Base-by-base conservation (phyloP, 495 filamentous ascomycete genomes). In the Cetradonia linearis region DNA sequence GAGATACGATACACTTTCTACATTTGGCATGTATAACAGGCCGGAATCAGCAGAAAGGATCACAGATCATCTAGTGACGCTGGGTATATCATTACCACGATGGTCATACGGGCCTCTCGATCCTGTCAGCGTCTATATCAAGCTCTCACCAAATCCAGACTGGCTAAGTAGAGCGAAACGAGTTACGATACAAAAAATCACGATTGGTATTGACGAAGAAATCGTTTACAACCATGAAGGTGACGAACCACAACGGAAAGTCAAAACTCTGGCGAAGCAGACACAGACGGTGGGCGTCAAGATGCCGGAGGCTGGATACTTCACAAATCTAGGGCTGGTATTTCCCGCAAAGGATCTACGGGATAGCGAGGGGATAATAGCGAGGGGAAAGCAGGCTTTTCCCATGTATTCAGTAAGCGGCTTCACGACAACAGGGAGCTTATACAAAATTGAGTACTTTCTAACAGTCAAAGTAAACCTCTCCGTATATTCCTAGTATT, bases 11-110 rank as follows among this genome's bases (percentile, higher is more conserved):
- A 98, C 91, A 4, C 77, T 98, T 33, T 96, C 91, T 27, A 97
- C 93, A 34, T 98, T 97, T 72, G 94, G 93, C 70, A 98, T 98
- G 93, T 98, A 96, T 74, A 96, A 97, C 73, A 85, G 90, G 31
- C 93, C 90, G 11, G 93, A 96, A 71, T 84, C 83, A 55, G 88
- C 88, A 53, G 88, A 95, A 63, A 81, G 81, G 56, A 85, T 91
- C 57, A 80, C 88, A 42, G 93, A 98, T 71, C 91, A 95, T 69
- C 73, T 97, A 56, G 91, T 98, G 46, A 95, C 89, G 18, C 74
- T 98, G 59, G 87, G 88, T 20, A 94, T 96, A 58, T 91, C 86
- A 55, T 76, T 98, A 61, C 92, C 92, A 11, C 83, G 89, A 56
- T 97, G 93, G 93, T 95, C 90, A 28, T 98, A 97, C 68, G 93